Conservation (phyloP, 768 basidiomycete genomes). For the Cystobasidium ongulense region DNA sequence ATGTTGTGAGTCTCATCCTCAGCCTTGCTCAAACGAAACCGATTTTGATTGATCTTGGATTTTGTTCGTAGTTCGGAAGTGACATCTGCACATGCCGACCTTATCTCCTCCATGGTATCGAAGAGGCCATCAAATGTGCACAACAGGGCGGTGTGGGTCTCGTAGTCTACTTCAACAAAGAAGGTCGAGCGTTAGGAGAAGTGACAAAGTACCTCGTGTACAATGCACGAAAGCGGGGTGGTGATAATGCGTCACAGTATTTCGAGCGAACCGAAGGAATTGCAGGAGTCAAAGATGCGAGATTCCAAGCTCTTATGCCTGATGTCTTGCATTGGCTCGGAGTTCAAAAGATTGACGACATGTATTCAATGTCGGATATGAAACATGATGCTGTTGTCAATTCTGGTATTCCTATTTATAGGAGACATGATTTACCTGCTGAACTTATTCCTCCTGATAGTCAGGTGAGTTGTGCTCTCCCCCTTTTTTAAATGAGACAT, state of each 20-base stretch:
- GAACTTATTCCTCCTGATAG: constrained; percentile 65
- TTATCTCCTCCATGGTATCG: constrained; percentile 63
- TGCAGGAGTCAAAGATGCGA: constrained; percentile 59
- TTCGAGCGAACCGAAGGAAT: constrained; percentile 89
- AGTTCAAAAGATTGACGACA: constrained; percentile 52
- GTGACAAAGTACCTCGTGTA: constrained; percentile 53
- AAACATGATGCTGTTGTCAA: constrained; percentile 92
- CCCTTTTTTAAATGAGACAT: too few relatives aligned
- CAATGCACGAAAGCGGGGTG: constrained; percentile 88
- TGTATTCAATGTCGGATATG: constrained; percentile 47
- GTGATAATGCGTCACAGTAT: constrained; percentile 85
- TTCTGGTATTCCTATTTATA: constrained; percentile 71
- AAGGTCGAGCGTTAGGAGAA: constrained; percentile 85
- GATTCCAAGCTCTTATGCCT: constrained; percentile 91
- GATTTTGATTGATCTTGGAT: constrained; percentile 54
- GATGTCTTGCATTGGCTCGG: constrained; percentile 94
- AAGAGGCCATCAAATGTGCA: constrained; percentile 78
- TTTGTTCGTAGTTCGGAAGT: constrained; percentile 35
- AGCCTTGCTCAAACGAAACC: constrained; percentile 83
- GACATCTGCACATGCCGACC: constrained; percentile 81
- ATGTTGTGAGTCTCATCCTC: not conserved
- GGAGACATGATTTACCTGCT: constrained; percentile 81
- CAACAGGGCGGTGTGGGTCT: constrained; percentile 82
- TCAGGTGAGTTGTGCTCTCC: constrained; percentile 4
- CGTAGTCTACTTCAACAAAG: constrained; percentile 89